A percentile compares a stretch with the other conserved stretches of the same genome.
Conservation (phyloP, 495 filamentous ascomycete species). For the Neurospora sp. region DNA sequence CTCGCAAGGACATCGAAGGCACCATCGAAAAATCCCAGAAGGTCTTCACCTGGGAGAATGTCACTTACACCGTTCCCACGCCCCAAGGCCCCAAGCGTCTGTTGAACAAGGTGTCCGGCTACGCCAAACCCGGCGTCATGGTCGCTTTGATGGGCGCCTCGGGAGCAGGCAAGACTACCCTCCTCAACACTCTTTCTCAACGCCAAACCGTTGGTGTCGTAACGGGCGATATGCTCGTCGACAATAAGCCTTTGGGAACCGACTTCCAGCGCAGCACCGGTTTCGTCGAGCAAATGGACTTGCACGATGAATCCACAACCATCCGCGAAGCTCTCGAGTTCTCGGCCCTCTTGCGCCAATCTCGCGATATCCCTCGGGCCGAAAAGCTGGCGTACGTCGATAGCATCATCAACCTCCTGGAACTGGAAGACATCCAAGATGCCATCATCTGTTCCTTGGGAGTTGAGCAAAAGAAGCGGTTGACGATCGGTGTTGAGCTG, state of each 20-base stretch:
- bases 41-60: constrained; percentile 52
- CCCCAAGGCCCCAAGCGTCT: constrained; percentile 46
- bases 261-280: constrained; percentile 77
- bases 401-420: constrained; percentile 75
- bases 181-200: constrained; percentile 61
- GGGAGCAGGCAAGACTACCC: constrained; percentile 68
- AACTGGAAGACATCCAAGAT: constrained; percentile 72
- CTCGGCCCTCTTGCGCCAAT: constrained; percentile 70
- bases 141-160: constrained; percentile 77
- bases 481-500: constrained; percentile 89
- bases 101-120: constrained; percentile 62
- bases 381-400: constrained; percentile 82
- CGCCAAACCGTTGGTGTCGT: constrained; percentile 64
- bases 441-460: constrained; percentile 73
- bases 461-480: constrained; percentile 46
- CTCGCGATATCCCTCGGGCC: constrained; percentile 45
- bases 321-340: constrained; percentile 80
- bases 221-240: constrained; percentile 65
- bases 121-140: constrained; percentile 70
- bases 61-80: constrained; percentile 56
- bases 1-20: constrained; percentile 29
- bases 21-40: constrained; percentile 8
- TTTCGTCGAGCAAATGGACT: constrained; percentile 80
- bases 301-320: constrained; percentile 73
- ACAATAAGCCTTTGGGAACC: constrained; percentile 54